These are phyloP conservation scores for Solanum pennellii DNA, from an alignment of 257 asterid species.

Conservation along the genomic window DNA sequence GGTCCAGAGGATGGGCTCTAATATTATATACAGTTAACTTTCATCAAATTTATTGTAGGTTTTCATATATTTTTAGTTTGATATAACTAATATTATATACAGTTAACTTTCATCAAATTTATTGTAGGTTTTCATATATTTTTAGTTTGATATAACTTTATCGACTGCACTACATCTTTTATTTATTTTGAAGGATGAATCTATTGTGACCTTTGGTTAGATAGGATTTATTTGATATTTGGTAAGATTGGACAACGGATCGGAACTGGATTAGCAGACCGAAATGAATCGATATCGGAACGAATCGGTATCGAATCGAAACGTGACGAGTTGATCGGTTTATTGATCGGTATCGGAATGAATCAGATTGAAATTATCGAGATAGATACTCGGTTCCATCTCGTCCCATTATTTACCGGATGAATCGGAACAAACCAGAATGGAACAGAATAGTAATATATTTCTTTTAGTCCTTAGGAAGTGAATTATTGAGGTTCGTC, in stretches of 20 bases:
- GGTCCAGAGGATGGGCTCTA: not conserved
- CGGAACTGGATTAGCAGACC: no score
- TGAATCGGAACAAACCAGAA: no score
- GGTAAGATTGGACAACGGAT: no score
- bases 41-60: not conserved
- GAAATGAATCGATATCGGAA: no score
- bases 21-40: not conserved
- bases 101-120: not conserved
- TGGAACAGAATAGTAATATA: no score
- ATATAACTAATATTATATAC: not conserved
- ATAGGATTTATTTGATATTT: not conserved
- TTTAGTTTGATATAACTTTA: not conserved
- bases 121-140: not conserved
- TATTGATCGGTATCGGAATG: fast-evolving
- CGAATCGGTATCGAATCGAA: no score
- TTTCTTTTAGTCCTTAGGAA: not conserved
- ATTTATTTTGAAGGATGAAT: not conserved
- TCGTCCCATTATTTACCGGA: no score
- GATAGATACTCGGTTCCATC: fast-evolving
- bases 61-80: not conserved
- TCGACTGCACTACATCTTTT: no score
- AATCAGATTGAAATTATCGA: fast-evolving
- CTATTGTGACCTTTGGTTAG: not conserved
- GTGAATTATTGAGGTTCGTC: not conserved
- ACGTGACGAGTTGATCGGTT: no score